Evolutionary conservation across 805 yeast genomes (phyloP), one percentile per base, ranked within the genome.

Genomic region (Metschnikowia matae): DNA sequence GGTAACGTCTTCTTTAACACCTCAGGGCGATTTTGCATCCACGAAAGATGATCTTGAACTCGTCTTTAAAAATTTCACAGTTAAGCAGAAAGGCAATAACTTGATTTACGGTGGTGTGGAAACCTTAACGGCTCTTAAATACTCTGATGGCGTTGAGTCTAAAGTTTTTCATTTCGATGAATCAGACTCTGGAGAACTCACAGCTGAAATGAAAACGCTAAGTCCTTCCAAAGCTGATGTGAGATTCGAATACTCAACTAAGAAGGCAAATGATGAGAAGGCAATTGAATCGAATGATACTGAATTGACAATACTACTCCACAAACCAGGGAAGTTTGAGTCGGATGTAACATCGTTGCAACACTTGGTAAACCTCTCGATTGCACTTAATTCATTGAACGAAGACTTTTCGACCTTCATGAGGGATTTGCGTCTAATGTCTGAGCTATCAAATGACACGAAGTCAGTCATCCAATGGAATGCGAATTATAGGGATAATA

Each of bases 31-130:
- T 0, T 80, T 81, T 62, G 62, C 70, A 0, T 62, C 72, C n/a
- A 54, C 66, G 1, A 55, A 38, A 32, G 67, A 50, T 52, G 71
- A 55, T 38, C 66, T 46, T 50, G 72, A 48, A 37, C 67, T 50
- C 31, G 54, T 46, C 20, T 61, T 53, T 23, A 58, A 41, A 17
- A 68, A 70, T 23, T 41, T 79, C 6, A 66, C 65, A 40, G 46
- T 82, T 21, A 74, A 73, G 45, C 80, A 75, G 48, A 76, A 75
- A 49, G 73, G 70, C 50, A 63, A 69, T 0, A 59, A 58, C 0
- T 65, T 79, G 44, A 57, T 73, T 1, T 76, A 73, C 53, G 89
- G 88, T 1, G 79, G 80, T 1, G 52, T 82, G 1, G 68, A 73
- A 41, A 57, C 54, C 0, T 51, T 79, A n/a, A 50, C 57, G 1